These are phyloP conservation scores for Fusarium compactum DNA, from an alignment of 2,329 filamentous ascomycete genomes.

Conservation along the genomic window DNA sequence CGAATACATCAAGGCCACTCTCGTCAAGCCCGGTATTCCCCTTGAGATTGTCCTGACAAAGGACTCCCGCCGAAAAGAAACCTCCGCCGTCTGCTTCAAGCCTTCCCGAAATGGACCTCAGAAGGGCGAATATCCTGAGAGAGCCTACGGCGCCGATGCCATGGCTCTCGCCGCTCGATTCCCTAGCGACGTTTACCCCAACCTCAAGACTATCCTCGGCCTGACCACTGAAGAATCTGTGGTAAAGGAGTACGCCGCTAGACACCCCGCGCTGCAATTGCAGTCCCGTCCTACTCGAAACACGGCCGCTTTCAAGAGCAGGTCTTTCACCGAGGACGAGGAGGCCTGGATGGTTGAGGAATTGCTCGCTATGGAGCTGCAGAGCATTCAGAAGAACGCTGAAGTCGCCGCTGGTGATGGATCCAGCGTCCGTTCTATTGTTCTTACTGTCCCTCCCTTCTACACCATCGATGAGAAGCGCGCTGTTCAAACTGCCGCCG, in stretches of 20 bases:
- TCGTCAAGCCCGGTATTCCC: conserved; percentile 96
- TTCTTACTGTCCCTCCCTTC: conserved; percentile 90
- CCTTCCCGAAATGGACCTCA: conserved; percentile 75
- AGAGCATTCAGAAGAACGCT: conserved; percentile 90
- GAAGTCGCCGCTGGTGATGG: conserved; percentile 83
- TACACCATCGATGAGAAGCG: conserved; percentile 92
- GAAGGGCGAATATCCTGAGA: conserved; percentile 81
- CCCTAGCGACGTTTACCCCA: conserved; percentile 93
- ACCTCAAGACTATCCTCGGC: conserved; percentile 91
- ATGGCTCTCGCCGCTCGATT: conserved; percentile 88
- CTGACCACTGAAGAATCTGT: conserved; percentile 70
- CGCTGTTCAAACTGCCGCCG: conserved; percentile 84
- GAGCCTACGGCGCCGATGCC: conserved; percentile 92
- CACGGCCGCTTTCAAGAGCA: conserved; percentile 86
- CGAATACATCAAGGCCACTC: conserved; percentile 94
- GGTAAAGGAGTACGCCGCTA: conserved; percentile 76
- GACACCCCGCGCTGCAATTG: conserved; percentile 83
- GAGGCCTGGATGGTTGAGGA: conserved; percentile 87
- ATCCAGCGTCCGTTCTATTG: conserved; percentile 79
- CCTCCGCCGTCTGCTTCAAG: conserved; percentile 92
- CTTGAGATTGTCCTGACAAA: conserved; percentile 98
- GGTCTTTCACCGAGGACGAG: conserved; percentile 70
- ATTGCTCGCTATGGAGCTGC: conserved; percentile 93
- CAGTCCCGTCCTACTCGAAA: conserved; percentile 69
- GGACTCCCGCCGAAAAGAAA: conserved; percentile 96